Conservation (phyloP, 257 asterid genomes). For the Cordia subcordata region DNA sequence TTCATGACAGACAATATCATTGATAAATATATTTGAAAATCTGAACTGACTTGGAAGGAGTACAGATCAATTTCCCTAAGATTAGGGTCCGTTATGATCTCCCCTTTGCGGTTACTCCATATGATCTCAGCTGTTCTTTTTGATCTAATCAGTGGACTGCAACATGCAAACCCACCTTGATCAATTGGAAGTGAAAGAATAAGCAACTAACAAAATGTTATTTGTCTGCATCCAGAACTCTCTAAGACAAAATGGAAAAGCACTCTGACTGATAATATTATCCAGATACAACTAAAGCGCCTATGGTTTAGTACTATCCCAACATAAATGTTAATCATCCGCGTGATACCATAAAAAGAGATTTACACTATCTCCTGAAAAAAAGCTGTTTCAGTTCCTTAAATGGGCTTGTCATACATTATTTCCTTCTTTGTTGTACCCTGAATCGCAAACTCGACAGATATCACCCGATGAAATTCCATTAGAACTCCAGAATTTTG, state of each 20-base stretch:
- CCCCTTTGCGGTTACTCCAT: constrained; percentile 72
- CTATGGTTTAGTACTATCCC: too few relatives aligned
- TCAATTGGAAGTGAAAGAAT: constrained; percentile 13
- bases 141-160: constrained; percentile 84
- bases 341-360: too few relatives aligned
- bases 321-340: too few relatives aligned
- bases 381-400: too few relatives aligned
- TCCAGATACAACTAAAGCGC: too few relatives aligned
- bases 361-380: too few relatives aligned
- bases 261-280: too few relatives aligned
- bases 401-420: too few relatives aligned
- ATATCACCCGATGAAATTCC: too few relatives aligned
- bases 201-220: neutral
- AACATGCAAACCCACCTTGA: constrained; percentile 18
- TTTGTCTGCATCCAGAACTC: neutral
- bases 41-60: constrained; percentile 76
- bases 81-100: constrained; percentile 67
- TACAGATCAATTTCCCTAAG: constrained; percentile 91
- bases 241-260: neutral
- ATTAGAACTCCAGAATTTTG: too few relatives aligned
- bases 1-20: neutral
- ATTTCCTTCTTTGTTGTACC: too few relatives aligned
- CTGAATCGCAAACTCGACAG: too few relatives aligned
- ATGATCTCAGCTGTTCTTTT: constrained; percentile 95
- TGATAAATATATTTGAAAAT: neutral